Conservation (phyloP, 495 filamentous ascomycete genomes). For the Hypoxylon cercidicola region DNA sequence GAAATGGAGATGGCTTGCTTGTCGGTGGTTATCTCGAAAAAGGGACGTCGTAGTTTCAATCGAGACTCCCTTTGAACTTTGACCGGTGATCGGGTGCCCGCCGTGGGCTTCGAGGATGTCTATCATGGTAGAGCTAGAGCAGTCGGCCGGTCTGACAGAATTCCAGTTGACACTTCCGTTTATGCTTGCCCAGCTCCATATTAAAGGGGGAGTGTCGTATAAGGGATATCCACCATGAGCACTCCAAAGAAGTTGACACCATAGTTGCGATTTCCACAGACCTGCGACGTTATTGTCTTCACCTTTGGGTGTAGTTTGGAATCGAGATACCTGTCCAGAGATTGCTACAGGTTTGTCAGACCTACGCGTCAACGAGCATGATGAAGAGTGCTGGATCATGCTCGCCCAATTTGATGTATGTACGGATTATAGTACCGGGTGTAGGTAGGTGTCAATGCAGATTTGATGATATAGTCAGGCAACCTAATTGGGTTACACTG, state of each 20-base stretch:
- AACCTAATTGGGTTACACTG: no score
- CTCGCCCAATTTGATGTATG: no score
- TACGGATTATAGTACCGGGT: no score
- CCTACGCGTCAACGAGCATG: neutral
- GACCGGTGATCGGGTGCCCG: neutral
- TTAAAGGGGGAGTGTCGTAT: conserved; percentile 16
- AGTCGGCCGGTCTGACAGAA: no score
- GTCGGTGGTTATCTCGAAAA: neutral
- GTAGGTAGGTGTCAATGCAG: no score
- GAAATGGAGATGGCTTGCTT: no score
- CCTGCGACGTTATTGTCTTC: conserved; percentile 6
- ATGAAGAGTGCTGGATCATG: no score
- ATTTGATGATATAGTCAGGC: no score
- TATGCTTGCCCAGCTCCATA: conserved; percentile 17
- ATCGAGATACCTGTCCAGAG: conserved; percentile 3
- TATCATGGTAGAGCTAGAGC: neutral
- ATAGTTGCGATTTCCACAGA: conserved; percentile 12
- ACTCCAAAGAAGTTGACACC: conserved; percentile 4
- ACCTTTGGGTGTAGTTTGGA: neutral
- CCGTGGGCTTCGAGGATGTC: conserved; percentile 1
- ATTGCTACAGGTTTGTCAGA: conserved; percentile 17
- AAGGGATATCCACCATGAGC: neutral
- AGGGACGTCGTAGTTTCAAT: conserved; percentile 2
- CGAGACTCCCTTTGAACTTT: neutral
- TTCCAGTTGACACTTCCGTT: neutral